A percentile compares a stretch with the other conserved stretches of the same genome.
These are phyloP conservation scores for Berberis thunbergii DNA, from an alignment of 164 flowering plant species.

Conservation along the genomic window DNA sequence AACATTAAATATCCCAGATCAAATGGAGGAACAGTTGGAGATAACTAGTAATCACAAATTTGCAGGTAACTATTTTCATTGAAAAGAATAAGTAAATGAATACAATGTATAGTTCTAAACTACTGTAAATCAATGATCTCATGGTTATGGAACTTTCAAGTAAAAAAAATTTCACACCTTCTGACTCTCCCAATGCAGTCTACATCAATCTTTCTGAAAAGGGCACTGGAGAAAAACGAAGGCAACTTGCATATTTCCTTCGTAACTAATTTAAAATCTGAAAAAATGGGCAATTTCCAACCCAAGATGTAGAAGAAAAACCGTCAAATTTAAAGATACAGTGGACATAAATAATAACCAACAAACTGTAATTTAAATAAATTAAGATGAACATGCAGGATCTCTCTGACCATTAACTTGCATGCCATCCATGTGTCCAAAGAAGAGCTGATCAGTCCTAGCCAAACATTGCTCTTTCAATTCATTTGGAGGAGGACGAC, in stretches of 20 bases:
- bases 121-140: neutral
- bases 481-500: slow-evolving; percentile 84
- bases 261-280: slow-evolving; percentile 76
- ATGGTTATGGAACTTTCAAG: neutral
- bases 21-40: too few species aligned
- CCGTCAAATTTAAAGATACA: neutral
- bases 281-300: neutral
- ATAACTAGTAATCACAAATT: too few species aligned
- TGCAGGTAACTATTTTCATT: too few species aligned
- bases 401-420: slow-evolving; percentile 57
- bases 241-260: slow-evolving; percentile 95
- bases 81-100: too few species aligned
- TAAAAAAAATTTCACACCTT: slow-evolving; percentile 34
- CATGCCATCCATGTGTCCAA: slow-evolving; percentile 68
- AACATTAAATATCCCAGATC: too few species aligned
- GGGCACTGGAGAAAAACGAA: slow-evolving; percentile 76
- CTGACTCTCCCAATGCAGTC: slow-evolving; percentile 57
- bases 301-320: neutral
- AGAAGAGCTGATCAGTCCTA: slow-evolving; percentile 57
- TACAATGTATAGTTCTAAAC: neutral
- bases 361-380: neutral
- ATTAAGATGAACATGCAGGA: neutral
- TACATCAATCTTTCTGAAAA: slow-evolving; percentile 76
- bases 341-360: neutral
- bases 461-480: slow-evolving; percentile 59